These are phyloP conservation scores for Cladophialophora carrionii DNA, from an alignment of 2,329 filamentous ascomycete species.

Conservation along the genomic window DNA sequence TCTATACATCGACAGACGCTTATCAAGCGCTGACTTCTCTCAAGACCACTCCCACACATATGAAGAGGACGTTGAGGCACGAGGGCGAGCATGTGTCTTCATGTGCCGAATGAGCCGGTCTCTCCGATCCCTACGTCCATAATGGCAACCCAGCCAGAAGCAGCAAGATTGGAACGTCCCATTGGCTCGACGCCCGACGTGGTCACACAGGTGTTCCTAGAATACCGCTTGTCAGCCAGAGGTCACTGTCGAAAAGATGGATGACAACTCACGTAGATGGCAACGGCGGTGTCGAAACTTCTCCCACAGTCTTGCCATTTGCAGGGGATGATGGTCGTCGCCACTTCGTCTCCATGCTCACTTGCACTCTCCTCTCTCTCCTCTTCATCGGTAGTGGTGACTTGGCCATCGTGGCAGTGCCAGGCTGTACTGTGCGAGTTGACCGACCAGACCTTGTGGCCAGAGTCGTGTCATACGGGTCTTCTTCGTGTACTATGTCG, in stretches of 20 bases:
- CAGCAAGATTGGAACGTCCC: background rate
- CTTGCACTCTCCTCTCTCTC: background rate
- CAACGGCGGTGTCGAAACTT: background rate
- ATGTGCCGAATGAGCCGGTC: background rate
- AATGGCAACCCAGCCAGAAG: background rate
- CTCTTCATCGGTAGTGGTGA: background rate
- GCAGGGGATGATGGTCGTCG: background rate
- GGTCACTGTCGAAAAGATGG: background rate
- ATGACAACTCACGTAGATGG: slow-evolving; percentile 1
- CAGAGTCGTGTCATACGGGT: background rate
- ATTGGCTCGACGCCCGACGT: background rate
- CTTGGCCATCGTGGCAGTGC: background rate
- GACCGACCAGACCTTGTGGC: background rate
- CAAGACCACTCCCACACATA: background rate
- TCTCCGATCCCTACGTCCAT: background rate
- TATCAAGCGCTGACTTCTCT: background rate
- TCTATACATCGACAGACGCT: too few species aligned
- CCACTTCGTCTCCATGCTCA: background rate
- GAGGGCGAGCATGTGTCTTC: background rate
- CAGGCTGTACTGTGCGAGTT: background rate
- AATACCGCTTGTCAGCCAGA: background rate
- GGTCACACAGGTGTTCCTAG: slow-evolving; percentile 3
- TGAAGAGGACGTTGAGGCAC: background rate
- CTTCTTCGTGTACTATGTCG: slow-evolving; percentile 7
- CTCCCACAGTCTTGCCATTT: background rate